A percentile compares a stretch with the other conserved stretches of the same genome.
These are phyloP conservation scores for Posidonia oceanica DNA, from an alignment of 116 monocot genomes.

Conservation along the genomic window DNA sequence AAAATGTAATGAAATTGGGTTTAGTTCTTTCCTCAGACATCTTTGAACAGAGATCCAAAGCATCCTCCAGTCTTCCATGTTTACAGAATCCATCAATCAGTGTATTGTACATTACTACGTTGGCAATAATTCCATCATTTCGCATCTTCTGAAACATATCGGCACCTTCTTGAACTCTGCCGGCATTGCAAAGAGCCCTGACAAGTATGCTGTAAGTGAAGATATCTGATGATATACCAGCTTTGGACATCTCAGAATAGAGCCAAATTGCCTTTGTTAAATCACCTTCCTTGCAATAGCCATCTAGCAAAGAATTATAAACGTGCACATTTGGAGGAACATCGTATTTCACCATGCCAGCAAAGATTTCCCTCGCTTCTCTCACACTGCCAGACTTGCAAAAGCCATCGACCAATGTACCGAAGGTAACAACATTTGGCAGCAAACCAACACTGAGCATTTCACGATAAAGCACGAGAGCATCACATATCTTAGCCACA, in stretches of 20 bases:
- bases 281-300: conserved; percentile 10
- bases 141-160: conserved; percentile 16
- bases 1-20: conserved; percentile 30
- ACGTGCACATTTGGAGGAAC: conserved; percentile 15
- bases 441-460: conserved; percentile 12
- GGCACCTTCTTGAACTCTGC: conserved; percentile 12
- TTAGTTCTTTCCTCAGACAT: conserved; percentile 22
- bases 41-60: conserved; percentile 10
- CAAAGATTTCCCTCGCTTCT: conserved; percentile 13
- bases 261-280: conserved; percentile 13
- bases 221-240: conserved; percentile 9
- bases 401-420: conserved; percentile 17
- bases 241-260: conserved; percentile 9
- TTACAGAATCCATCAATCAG: conserved; percentile 24
- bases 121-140: conserved; percentile 1
- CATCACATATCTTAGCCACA: not conserved
- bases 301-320: conserved; percentile 25
- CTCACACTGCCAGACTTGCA: conserved; percentile 11
- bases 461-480: conserved; percentile 15
- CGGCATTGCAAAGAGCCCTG: conserved; percentile 18
- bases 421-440: conserved; percentile 25
- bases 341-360: conserved; percentile 12
- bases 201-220: conserved; percentile 30
- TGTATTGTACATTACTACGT: conserved; percentile 21
- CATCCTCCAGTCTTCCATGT: conserved; percentile 19